phyloP scores from a whole-genome alignment of 2,329 filamentous ascomycete species.

The Sporothrix curviconia region DNA sequence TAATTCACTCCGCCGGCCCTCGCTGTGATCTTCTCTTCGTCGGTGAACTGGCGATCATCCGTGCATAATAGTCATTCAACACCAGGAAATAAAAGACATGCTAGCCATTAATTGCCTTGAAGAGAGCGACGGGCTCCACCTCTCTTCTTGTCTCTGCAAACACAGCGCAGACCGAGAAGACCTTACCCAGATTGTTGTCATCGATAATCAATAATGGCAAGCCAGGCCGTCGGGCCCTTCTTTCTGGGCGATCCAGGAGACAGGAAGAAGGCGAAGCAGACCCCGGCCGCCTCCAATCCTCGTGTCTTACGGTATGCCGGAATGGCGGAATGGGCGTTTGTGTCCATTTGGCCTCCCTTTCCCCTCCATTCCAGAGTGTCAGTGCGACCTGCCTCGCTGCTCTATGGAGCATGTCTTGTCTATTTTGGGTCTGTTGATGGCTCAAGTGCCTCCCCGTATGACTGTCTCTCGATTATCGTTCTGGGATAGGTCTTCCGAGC shows the following conservation, averaged over 20 bases:
- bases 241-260: neutral
- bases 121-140: neutral
- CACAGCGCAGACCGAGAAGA: no score
- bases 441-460: no score
- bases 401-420: neutral
- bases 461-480: conserved; percentile 1
- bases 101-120: neutral
- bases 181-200: no score
- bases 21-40: neutral
- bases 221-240: neutral
- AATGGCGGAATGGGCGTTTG: neutral
- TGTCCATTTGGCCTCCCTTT: neutral
- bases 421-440: neutral
- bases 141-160: neutral
- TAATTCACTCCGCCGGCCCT: neutral
- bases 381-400: neutral
- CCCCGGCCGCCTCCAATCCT: neutral
- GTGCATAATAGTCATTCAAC: neutral
- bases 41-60: neutral
- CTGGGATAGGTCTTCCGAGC: neutral
- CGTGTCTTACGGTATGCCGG: neutral
- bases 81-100: neutral
- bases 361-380: neutral
- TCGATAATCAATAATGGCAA: neutral
- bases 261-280: neutral